Base-by-base conservation (phyloP, 768 basidiomycete genomes). In the Amanita rimosa region DNA sequence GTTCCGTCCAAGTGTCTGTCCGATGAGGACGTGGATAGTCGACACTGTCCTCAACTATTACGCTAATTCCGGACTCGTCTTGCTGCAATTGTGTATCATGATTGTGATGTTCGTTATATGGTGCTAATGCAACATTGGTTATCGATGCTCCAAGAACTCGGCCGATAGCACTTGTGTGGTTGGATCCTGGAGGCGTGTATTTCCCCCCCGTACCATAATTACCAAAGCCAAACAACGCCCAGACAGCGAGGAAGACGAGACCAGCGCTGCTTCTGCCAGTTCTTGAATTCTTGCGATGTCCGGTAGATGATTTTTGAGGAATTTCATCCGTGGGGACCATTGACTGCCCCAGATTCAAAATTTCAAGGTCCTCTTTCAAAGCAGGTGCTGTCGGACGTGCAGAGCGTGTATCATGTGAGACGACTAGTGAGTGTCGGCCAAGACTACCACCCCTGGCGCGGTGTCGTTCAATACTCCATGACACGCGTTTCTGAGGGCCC, bases 181-280 rank as follows among this genome's bases (percentile, higher is more conserved):
- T 41, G 31, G 14, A 16, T 42, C 34, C 21, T 33, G 16, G 8
- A 4, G 19, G 8, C 1, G 19, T 9, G 24, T 36, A n/a, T 24
- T 36, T 29, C 9, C 64, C 62, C 3, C 67, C 60, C 11, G 24
- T 49, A 24, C 41, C 43, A 81, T 60, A 26, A 74, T 68, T 2
- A 3, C 83, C 81, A 10, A 88, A 57, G 0, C 87, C 74, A 55
- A 89, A 83, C 51, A 96, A 65, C 9, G 81, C 71, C 68, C 87
- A 90, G 9, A 78, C 70, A 33, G 86, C 77, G 53, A 96, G 69
- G 55, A 96, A 88, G 16, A 94, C 78, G 69, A 95, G 82, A 2
- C 79, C 80, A 4, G 84, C 83, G 26, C 83, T 77, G 52, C 79
- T 75, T 52, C 79, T 74, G 56, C 79, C 83, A 6, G 80, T 78